Percentiles rank a stretch among this genome's conserved stretches.
phyloP scores from a whole-genome alignment of 2,329 filamentous ascomycete species.

The Ascochyta viciae-villosae region DNA sequence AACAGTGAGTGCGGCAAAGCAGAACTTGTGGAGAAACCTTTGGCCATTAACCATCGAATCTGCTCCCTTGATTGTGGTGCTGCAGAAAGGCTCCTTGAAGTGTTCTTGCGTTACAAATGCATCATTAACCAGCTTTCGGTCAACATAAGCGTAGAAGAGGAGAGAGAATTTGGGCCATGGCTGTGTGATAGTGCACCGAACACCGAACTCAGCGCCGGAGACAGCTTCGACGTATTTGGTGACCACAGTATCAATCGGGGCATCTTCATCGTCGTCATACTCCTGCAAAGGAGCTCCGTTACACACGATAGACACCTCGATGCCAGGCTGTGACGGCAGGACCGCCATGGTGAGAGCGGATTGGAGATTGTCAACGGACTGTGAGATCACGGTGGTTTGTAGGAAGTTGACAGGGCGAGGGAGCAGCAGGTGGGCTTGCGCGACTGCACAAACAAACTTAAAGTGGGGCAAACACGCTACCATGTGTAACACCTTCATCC shows the following conservation, averaged over 20 bases:
- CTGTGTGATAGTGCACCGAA: slow-evolving; percentile 6
- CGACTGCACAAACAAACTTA: background rate
- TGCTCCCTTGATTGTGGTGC: background rate
- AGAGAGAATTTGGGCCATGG: slow-evolving; percentile 16
- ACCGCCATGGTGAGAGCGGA: slow-evolving; percentile 27
- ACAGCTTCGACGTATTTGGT: slow-evolving; percentile 44
- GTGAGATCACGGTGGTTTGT: background rate
- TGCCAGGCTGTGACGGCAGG: slow-evolving; percentile 11
- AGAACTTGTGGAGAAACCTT: slow-evolving; percentile 24
- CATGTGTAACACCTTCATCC: slow-evolving; percentile 1
- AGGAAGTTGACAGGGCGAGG: slow-evolving; percentile 6
- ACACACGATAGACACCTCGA: slow-evolving; percentile 29
- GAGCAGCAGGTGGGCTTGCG: background rate
- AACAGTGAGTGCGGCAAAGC: slow-evolving; percentile 27
- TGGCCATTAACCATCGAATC: background rate
- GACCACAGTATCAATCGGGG: background rate
- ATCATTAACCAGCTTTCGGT: slow-evolving; percentile 17
- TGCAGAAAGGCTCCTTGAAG: background rate
- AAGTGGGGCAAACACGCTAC: background rate
- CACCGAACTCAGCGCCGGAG: slow-evolving; percentile 33
- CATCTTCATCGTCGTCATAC: slow-evolving; percentile 35
- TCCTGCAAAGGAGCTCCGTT: slow-evolving; percentile 31
- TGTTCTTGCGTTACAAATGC: background rate
- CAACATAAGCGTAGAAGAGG: slow-evolving; percentile 14
- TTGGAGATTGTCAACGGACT: background rate